Conservation (phyloP, 345 rosid species). For the Punica granatum region DNA sequence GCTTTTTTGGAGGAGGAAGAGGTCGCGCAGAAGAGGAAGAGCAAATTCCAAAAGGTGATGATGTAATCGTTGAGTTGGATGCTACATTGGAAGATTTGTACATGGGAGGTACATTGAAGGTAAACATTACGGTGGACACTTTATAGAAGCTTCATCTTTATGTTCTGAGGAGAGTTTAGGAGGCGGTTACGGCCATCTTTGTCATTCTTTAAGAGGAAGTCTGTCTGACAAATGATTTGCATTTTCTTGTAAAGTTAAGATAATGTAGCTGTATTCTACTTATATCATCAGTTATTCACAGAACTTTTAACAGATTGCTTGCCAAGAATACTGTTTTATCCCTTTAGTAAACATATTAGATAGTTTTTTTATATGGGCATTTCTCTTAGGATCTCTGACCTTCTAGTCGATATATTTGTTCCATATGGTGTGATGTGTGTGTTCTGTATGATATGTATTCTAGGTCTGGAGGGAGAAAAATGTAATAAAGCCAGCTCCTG, state of each 20-base stretch:
- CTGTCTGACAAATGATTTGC: too few relatives aligned
- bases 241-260: too few relatives aligned
- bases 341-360: not conserved
- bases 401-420: not conserved
- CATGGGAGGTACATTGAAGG: conserved; percentile 97
- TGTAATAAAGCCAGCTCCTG: conserved; percentile 85
- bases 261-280: too few relatives aligned
- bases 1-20: conserved; percentile 91
- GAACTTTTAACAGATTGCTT: too few relatives aligned
- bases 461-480: conserved; percentile 99
- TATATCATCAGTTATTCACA: too few relatives aligned
- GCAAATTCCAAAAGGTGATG: conserved; percentile 81
- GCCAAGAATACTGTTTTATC: not conserved
- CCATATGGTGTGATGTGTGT: not conserved
- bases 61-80: conserved; percentile 86
- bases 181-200: not conserved
- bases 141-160: not conserved
- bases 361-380: not conserved
- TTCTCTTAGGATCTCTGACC: not conserved
- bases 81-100: conserved; percentile 92
- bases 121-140: conserved; percentile 15
- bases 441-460: not conserved
- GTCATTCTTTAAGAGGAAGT: not conserved
- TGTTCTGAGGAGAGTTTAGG: not conserved
- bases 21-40: conserved; percentile 86